A percentile compares a stretch with the other conserved stretches of the same genome.
Evolutionary conservation across 805 yeast species (phyloP).

Genomic region (Ogataea trehaloabstinens): DNA sequence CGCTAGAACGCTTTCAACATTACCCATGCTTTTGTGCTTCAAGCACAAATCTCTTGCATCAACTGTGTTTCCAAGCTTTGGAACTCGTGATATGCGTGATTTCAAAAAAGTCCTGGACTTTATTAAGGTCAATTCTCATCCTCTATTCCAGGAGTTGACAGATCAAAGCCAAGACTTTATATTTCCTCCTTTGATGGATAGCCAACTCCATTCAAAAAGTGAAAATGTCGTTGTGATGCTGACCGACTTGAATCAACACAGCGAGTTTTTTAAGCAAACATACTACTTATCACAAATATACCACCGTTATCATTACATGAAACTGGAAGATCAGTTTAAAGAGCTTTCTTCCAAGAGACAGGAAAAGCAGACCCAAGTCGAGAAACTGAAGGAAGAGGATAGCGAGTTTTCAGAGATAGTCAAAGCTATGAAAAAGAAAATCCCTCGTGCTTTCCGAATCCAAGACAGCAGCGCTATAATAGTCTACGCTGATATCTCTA

Average conservation of each 20-base stretch:
- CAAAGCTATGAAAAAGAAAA: conserved; percentile 49
- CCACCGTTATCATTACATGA: conserved; percentile 42
- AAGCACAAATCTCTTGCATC: conserved; percentile 56
- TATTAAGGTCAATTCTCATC: conserved; percentile 46
- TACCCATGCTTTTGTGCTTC: conserved; percentile 61
- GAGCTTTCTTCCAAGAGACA: conserved; percentile 29
- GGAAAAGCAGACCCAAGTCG: conserved; percentile 43
- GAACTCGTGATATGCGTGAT: conserved; percentile 62
- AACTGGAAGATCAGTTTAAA: conserved; percentile 36
- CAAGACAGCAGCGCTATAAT: conserved; percentile 38
- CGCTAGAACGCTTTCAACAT: conserved; percentile 53
- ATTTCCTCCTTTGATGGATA: conserved; percentile 32
- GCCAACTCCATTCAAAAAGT: conserved; percentile 27
- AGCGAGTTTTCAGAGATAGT: conserved; percentile 44
- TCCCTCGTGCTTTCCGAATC: conserved; percentile 36
- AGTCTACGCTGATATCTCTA: conserved; percentile 50
- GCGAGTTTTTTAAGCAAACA: conserved; percentile 17
- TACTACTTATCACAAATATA: conserved; percentile 39
- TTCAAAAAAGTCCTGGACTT: conserved; percentile 46
- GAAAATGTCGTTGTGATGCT: conserved; percentile 50
- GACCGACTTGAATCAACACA: conserved; percentile 40
- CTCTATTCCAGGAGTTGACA: conserved; percentile 53
- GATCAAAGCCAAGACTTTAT: conserved; percentile 34
- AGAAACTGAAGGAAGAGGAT: conserved; percentile 40
- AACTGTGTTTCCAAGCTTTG: conserved; percentile 55